Conservation (phyloP, 306 rosid species). For the Prunus padus region DNA sequence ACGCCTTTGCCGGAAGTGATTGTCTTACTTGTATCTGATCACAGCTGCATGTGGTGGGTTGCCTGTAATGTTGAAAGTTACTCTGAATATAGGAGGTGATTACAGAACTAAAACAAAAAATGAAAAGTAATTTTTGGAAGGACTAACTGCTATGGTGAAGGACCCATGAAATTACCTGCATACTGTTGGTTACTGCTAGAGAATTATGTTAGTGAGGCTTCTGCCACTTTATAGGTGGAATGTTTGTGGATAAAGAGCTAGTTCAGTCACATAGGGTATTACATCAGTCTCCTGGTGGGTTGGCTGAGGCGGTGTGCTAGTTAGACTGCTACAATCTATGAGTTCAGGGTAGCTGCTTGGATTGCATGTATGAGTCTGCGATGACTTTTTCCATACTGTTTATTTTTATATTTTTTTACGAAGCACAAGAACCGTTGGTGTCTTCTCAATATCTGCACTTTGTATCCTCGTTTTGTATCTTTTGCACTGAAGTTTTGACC, state of each 20-base stretch:
- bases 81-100: background rate
- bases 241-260: background rate
- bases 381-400: background rate
- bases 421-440: background rate
- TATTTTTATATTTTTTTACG: background rate
- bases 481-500: constrained; percentile 27
- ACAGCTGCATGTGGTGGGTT: background rate
- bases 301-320: background rate
- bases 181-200: background rate
- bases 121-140: background rate
- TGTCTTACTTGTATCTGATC: background rate
- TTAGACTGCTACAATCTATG: background rate
- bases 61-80: background rate
- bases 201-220: background rate
- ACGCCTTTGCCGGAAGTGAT: background rate
- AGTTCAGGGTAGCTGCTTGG: background rate
- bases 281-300: background rate
- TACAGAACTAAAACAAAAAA: background rate
- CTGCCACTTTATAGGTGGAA: background rate
- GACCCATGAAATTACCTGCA: background rate
- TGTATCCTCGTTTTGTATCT: background rate
- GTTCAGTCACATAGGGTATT: background rate
- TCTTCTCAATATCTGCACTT: background rate
- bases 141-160: background rate
- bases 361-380: constrained; percentile 1